Percentiles rank a stretch among this genome's conserved stretches.
These are phyloP conservation scores for Debaryomyces subglobosus DNA, from an alignment of 1,139 yeast species.

Conservation along the genomic window DNA sequence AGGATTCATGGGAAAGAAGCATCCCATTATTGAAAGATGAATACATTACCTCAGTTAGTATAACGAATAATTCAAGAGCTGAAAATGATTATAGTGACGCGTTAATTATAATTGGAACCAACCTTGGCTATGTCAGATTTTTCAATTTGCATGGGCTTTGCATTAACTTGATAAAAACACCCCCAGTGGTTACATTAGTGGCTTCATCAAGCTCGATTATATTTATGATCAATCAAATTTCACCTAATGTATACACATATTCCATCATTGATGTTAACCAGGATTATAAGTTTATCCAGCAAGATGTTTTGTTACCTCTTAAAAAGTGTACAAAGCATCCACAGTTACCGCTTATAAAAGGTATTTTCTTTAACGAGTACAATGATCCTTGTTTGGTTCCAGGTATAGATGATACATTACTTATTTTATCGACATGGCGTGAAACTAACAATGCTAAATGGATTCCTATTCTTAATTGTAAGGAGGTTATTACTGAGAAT, in stretches of 20 bases:
- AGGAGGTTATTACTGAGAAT: constrained; percentile 54
- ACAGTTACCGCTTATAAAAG: constrained; percentile 51
- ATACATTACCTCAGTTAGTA: constrained; percentile 41
- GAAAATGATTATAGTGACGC: constrained; percentile 23
- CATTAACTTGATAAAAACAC: constrained; percentile 39
- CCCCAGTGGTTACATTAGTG: constrained; percentile 43
- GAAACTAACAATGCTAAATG: constrained; percentile 75
- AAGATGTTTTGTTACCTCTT: constrained; percentile 43
- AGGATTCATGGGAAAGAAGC: constrained; percentile 47
- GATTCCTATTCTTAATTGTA: constrained; percentile 82
- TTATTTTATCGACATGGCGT: constrained; percentile 79
- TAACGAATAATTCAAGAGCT: constrained; percentile 27
- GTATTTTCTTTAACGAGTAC: constrained; percentile 79
- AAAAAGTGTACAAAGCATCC: constrained; percentile 18
- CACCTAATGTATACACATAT: constrained; percentile 33
- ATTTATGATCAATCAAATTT: constrained; percentile 37
- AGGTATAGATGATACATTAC: constrained; percentile 64
- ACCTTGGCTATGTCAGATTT: constrained; percentile 43
- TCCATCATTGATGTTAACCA: constrained; percentile 41
- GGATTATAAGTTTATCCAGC: constrained; percentile 44
- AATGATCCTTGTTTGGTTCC: constrained; percentile 89
- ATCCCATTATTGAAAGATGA: constrained; percentile 41
- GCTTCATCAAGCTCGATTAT: constrained; percentile 36
- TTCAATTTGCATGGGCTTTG: constrained; percentile 47
- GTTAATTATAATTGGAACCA: constrained; percentile 47